Base-by-base conservation (phyloP, 2,329 filamentous ascomycete genomes). In the Alternaria ethzedia region DNA sequence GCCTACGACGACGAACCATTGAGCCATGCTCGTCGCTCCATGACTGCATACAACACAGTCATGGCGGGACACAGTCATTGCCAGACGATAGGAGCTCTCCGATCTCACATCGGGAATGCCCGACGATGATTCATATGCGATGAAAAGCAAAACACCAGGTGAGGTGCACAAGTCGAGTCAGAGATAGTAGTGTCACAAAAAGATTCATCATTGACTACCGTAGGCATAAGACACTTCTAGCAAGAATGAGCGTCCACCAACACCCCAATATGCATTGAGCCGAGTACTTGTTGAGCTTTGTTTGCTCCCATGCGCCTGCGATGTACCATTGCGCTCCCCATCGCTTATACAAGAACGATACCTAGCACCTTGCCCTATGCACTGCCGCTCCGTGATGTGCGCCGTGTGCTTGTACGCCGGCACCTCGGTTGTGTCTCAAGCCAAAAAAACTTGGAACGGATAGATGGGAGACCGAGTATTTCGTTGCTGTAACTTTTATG, bases 401-500 rank as follows among this genome's bases (percentile, higher is more conserved):
- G 41, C 17, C 41, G 21, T 44, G 49, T 54, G 13, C 36, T 52
- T 56, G 45, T 56, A 43, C 32, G 54, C 43, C 54, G 54, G 47
- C 51, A 63, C 45, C 15, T n/a, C 25, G 17, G 51, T 36, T 62
- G 46, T 21, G 45, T 15, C 46, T 26, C 28, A 17, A 50, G 30
- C 23, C 20, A 28, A 41, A 12, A 50, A 43, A 30, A 57, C 12
- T 52, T 41, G 28, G 17, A 46, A 51, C 51, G 11, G 44, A 26
- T 32, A 12, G 13, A 51, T 23, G 21, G 13, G 30, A 41, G 49
- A 36, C 26, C 28, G 28, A 36, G 13, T 36, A 13, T 52, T 56
- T 67, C 45, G 46, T 58, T 60, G 68, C 57, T 70, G 59, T 41
- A 50, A 63, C 69, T 69, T 65, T 70, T 57, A 68, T 75, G 69